phyloP scores from a whole-genome alignment of 208 protist genomes.

The Trichomonas vaginalis region DNA sequence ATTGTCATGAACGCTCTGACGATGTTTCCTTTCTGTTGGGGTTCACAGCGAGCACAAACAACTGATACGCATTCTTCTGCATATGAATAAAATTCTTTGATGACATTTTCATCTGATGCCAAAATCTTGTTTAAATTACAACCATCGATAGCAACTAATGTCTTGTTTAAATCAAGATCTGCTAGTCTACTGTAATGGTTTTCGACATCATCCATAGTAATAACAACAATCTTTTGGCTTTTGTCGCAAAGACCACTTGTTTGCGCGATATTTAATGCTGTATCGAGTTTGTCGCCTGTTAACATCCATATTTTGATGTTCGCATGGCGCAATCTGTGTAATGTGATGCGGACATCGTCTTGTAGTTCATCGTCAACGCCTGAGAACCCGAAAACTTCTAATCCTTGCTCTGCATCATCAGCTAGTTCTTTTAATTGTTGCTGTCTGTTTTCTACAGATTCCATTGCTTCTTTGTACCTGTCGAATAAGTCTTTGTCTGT shows the following conservation, averaged over 20 bases:
- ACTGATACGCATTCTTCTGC: not conserved
- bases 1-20: not conserved
- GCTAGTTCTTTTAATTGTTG: constrained; percentile 57
- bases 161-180: not conserved
- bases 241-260: not conserved
- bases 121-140: not conserved
- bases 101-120: not conserved
- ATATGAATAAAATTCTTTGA: not conserved
- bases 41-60: not conserved
- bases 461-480: not conserved
- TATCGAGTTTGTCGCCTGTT: constrained; percentile 92
- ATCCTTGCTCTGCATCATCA: constrained; percentile 11
- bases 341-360: constrained; percentile 57
- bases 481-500: constrained; percentile 59
- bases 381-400: constrained; percentile 26
- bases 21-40: not conserved
- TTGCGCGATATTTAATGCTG: constrained; percentile 61
- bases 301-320: constrained; percentile 81
- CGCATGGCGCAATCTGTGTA: constrained; percentile 42
- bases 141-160: not conserved
- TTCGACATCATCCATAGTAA: not conserved
- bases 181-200: not conserved
- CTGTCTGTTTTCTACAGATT: not conserved
- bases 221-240: not conserved
- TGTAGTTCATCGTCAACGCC: constrained; percentile 65